Evolutionary conservation across 768 basidiomycete genomes (phyloP).

Genomic region (Naganishia vaughanmartiniae): DNA sequence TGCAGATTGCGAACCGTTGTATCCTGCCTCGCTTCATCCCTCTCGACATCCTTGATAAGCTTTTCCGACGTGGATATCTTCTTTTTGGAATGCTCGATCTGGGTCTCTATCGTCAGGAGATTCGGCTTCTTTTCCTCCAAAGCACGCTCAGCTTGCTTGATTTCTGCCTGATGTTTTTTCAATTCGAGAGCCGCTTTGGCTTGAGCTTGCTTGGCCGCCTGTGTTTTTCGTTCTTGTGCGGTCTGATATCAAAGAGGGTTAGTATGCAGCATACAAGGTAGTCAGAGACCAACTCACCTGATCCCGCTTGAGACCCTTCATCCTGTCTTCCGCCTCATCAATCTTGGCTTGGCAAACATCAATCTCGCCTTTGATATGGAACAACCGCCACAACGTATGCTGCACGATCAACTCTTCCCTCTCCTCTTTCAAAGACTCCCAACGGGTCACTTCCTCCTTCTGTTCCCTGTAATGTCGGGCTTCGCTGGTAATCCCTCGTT

Average conservation of each 20-base stretch:
- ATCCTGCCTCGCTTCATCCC: constrained; percentile 56
- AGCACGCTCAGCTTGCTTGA: constrained; percentile 87
- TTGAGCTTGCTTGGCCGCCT: constrained; percentile 72
- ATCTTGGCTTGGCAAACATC: constrained; percentile 69
- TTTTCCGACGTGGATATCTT: constrained; percentile 71
- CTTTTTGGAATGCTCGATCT: constrained; percentile 78
- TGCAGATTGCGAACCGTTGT: constrained; percentile 56
- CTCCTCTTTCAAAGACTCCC: constrained; percentile 72
- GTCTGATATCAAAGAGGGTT: constrained; percentile 29
- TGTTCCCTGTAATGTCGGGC: constrained; percentile 98
- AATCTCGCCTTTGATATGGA: constrained; percentile 80
- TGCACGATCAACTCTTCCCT: constrained; percentile 77
- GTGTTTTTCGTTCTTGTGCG: constrained; percentile 62
- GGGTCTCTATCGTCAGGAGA: constrained; percentile 75
- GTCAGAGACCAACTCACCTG: constrained; percentile 54
- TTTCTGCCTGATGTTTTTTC: constrained; percentile 76
- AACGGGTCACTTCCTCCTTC: constrained; percentile 85
- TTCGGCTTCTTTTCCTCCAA: constrained; percentile 79
- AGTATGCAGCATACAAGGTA: not conserved
- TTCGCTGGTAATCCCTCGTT: constrained; percentile 87
- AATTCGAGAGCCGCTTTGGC: constrained; percentile 71
- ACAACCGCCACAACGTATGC: constrained; percentile 81
- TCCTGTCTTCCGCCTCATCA: constrained; percentile 67
- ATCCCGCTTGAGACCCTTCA: constrained; percentile 67
- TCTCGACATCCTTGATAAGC: constrained; percentile 63